These are phyloP conservation scores for Boletus edulis DNA, from an alignment of 768 basidiomycete genomes.

Conservation along the genomic window DNA sequence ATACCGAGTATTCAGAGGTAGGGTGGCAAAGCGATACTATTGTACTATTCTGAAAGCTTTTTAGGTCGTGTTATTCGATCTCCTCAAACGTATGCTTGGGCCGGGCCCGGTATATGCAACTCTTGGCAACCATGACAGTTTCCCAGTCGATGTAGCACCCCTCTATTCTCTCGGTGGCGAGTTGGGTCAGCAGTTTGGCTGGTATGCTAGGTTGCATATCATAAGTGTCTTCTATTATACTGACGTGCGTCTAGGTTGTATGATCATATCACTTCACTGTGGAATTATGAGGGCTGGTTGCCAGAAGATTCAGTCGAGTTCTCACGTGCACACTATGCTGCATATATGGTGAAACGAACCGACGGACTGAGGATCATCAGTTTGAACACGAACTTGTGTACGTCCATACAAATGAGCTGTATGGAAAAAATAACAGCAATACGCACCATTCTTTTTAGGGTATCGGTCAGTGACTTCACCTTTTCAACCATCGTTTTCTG, in stretches of 20 bases:
- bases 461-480: constrained; percentile 24
- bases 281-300: constrained; percentile 72
- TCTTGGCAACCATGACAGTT: constrained; percentile 76
- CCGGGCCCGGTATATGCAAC: constrained; percentile 73
- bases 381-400: constrained; percentile 76
- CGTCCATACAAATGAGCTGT: constrained; percentile 24
- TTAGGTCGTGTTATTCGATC: constrained; percentile 62
- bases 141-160: constrained; percentile 56
- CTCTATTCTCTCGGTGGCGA: constrained; percentile 53
- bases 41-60: constrained; percentile 4
- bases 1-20: constrained; percentile 63
- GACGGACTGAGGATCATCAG: constrained; percentile 73
- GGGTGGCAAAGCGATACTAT: background rate
- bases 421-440: background rate
- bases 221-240: background rate
- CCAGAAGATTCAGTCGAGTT: constrained; percentile 50
- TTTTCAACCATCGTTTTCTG: constrained; percentile 3
- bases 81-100: constrained; percentile 60
- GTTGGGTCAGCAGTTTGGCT: constrained; percentile 62
- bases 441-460: constrained; percentile 21
- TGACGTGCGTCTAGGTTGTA: constrained; percentile 55
- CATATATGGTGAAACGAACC: constrained; percentile 62
- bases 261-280: constrained; percentile 67
- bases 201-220: constrained; percentile 38
- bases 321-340: constrained; percentile 69